Evolutionary conservation across 176 grass and related monocot species (phyloP), one percentile per base, ranked within the genome.

Genomic region (Elaeis guineensis): DNA sequence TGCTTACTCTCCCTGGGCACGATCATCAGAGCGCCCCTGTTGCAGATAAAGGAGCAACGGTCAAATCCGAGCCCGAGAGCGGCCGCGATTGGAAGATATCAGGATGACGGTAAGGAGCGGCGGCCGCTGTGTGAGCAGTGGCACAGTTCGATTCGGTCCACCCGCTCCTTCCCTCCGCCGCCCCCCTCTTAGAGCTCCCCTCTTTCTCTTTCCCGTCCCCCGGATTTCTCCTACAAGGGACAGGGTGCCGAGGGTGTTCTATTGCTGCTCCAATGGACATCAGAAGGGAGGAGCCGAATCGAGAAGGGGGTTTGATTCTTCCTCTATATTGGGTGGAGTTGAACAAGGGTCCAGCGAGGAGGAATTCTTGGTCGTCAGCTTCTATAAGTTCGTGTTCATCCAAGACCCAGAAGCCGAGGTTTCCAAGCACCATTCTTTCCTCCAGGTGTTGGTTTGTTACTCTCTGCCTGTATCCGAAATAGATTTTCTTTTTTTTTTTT

Each of bases 351-450:
- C 53, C 26, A 69, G 61, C 0, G 64, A 52, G 39, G 19, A n/a
- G 24, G 74, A 73, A 4, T 90, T 85, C 71, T 25, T 88, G 28
- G 92, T 96, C 1, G 80, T 86, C 24, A 82, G 76, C 68, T 96
- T 96, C 77, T 96, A 96, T 54, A 96, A 88, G 66, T 77, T 96
- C 61, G 78, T 85, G 58, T 53, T 72, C 74, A 17, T 96, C 16
- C 50, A 80, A 17, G 78, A 96, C 48, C 92, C 86, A 17, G 63
- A 61, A 57, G 75, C 80, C 5, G 86, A 87, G 62, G 83, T 96
- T 50, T 48, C 69, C 55, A 79, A 22, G 16, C 91, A 96, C 65
- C 73, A 85, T 26, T 61, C 75, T 18, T 96, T 87, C 77, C 83
- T 96, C 49, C 75, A 96, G 91, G 91, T 96, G 61, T 62, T 22